Percentiles rank a stretch among this genome's conserved stretches.
These are phyloP conservation scores for Trichoderma asperellum DNA, from an alignment of 2,329 filamentous ascomycete genomes.

Conservation along the genomic window DNA sequence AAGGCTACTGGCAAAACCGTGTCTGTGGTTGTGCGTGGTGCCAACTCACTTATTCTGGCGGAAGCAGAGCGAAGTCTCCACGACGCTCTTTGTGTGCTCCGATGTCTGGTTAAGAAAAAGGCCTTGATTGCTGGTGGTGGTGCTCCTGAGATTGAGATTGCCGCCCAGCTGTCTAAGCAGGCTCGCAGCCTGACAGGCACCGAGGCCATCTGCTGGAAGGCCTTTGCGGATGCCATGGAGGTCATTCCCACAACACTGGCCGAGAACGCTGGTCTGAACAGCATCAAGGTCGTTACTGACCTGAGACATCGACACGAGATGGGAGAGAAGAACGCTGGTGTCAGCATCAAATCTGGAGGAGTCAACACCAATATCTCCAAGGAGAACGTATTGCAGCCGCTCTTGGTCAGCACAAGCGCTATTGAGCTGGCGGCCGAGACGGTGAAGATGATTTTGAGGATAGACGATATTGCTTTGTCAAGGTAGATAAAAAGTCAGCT, in stretches of 20 bases:
- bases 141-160: constrained; percentile 95
- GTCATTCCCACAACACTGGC: constrained; percentile 95
- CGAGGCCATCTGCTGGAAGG: constrained; percentile 98
- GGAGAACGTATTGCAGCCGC: constrained; percentile 93
- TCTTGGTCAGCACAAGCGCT: constrained; percentile 95
- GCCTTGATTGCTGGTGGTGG: constrained; percentile 97
- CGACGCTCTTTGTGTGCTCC: constrained; percentile 95
- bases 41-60: constrained; percentile 91
- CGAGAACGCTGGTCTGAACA: constrained; percentile 96
- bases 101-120: constrained; percentile 98
- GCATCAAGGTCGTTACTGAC: constrained; percentile 98
- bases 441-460: constrained; percentile 86
- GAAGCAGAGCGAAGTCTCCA: constrained; percentile 96
- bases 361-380: constrained; percentile 97
- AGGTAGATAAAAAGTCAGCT: constrained; percentile 49
- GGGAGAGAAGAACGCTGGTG: constrained; percentile 93
- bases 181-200: constrained; percentile 85
- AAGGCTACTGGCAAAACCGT: constrained; percentile 85
- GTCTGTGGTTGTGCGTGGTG: constrained; percentile 90
- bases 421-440: constrained; percentile 98
- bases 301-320: constrained; percentile 91
- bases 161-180: constrained; percentile 80
- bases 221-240: constrained; percentile 96
- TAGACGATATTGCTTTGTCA: constrained; percentile 68
- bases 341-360: constrained; percentile 96